Base-by-base conservation (phyloP, 2,329 filamentous ascomycete genomes). In the Rhynchosporium agropyri region DNA sequence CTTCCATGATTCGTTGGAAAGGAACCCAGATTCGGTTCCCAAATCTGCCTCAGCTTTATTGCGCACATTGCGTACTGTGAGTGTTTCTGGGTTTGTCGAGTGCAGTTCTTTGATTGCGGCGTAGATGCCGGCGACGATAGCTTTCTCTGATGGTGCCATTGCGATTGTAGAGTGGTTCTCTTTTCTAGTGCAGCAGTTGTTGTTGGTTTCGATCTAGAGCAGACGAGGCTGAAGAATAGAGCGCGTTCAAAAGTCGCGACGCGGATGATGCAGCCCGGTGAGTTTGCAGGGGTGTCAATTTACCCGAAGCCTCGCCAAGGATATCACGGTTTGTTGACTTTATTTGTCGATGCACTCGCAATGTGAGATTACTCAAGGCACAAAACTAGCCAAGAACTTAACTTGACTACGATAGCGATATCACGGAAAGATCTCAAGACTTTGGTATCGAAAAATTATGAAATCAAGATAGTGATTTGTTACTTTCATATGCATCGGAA, bases 11-110 rank as follows among this genome's bases (percentile, higher is more conserved):
- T 67, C 74, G 1, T 71, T 66, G 13, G 76, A 75, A 56, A 88
- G 80, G 65, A 86, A 85, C 0, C 79, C 82, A 0, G 79, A 74
- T 0, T 81, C 78, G 1, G 88, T 77, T 0, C 72, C 74, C 0
- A 84, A 74, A 49, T 80, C 74, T 36, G 80, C 74, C 63, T 85
- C 83, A 2, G 79, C 81, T 50, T 76, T 76, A 63, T 81, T 79
- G 61, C 86, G 84, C 60, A 86, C 79, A 56, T 77, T 78, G 68
- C 86, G 87, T 63, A 88, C 83, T 0, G 83, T 83, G 8, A 86
- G 77, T 4, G 60, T 51, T 28, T 51, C 53, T 50, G 45, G 45
- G 36, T 56, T 45, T 12, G 33, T 26, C 8, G 54, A 50, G 29
- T 51, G 31, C 3, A 60, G 26, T 28, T 54, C 57, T 13, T 62